Evolutionary conservation across 2,329 filamentous ascomycete species (phyloP).

Genomic region (Aureobasidium sp.): DNA sequence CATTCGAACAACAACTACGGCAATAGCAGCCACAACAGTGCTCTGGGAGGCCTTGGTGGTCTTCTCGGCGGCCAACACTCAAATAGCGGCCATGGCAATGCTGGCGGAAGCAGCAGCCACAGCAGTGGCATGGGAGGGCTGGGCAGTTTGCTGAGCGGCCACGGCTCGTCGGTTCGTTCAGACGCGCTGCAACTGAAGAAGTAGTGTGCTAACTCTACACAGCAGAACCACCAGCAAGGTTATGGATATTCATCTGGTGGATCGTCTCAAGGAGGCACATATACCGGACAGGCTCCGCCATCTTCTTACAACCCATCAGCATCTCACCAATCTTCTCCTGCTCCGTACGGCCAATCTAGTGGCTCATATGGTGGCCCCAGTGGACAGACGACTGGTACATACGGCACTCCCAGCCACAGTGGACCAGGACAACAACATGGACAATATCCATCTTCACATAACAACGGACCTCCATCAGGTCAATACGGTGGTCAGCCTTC

Average conservation of each 20-base stretch:
- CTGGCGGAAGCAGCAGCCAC: constrained; percentile 18
- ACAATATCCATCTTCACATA: constrained; percentile 20
- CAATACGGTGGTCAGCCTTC: constrained; percentile 24
- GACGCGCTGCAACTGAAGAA: neutral
- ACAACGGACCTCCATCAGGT: constrained; percentile 19
- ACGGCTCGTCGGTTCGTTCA: constrained; percentile 18
- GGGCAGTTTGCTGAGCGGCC: constrained; percentile 21
- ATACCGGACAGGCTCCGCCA: constrained; percentile 32
- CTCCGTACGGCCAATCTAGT: constrained; percentile 21
- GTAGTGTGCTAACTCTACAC: neutral
- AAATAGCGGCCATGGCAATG: neutral
- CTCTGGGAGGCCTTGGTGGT: constrained; percentile 21
- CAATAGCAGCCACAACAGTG: constrained; percentile 19
- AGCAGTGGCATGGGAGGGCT: constrained; percentile 17
- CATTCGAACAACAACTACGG: neutral
- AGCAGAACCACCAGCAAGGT: constrained; percentile 19
- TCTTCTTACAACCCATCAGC: constrained; percentile 28
- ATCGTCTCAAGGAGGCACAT: constrained; percentile 26
- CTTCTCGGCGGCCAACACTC: constrained; percentile 18
- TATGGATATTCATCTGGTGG: constrained; percentile 33
- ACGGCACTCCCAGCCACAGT: constrained; percentile 17
- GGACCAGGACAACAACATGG: constrained; percentile 19
- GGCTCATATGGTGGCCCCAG: constrained; percentile 21
- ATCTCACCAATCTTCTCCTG: constrained; percentile 20
- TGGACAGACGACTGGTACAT: constrained; percentile 21